Percentiles rank a stretch among this genome's conserved stretches.
phyloP scores from a whole-genome alignment of 208 protist genomes.

The Borovskyia barvae region DNA sequence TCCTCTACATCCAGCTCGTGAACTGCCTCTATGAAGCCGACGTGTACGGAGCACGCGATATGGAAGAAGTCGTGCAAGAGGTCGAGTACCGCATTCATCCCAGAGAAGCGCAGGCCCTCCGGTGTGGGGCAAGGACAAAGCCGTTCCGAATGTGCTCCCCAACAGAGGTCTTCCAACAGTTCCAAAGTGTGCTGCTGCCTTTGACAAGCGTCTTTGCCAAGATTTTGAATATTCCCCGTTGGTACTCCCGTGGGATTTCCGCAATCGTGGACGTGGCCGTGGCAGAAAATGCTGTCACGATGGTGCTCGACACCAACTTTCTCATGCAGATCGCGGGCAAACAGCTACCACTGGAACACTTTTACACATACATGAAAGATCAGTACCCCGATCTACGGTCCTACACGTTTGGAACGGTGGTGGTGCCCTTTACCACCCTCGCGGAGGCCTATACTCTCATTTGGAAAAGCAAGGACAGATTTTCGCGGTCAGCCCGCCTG shows the following conservation, averaged over 20 bases:
- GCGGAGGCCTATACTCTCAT: conserved; percentile 63
- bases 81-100: conserved; percentile 52
- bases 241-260: conserved; percentile 46
- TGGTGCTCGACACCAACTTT: conserved; percentile 88
- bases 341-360: conserved; percentile 68
- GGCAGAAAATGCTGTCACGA: conserved; percentile 22
- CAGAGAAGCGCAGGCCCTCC: not conserved
- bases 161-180: conserved; percentile 49
- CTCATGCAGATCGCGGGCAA: conserved; percentile 74
- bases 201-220: conserved; percentile 53
- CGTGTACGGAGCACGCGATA: conserved; percentile 46
- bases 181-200: conserved; percentile 35
- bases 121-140: not conserved
- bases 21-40: conserved; percentile 70
- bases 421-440: conserved; percentile 82
- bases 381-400: conserved; percentile 43
- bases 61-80: conserved; percentile 58
- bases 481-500: conserved; percentile 37
- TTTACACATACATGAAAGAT: conserved; percentile 51
- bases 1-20: conserved; percentile 43
- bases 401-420: conserved; percentile 27
- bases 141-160: conserved; percentile 57
- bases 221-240: conserved; percentile 35
- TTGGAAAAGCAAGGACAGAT: conserved; percentile 39
- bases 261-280: conserved; percentile 38